phyloP scores from a whole-genome alignment of 2,329 filamentous ascomycete species.

The Ophiostoma ulmi region DNA sequence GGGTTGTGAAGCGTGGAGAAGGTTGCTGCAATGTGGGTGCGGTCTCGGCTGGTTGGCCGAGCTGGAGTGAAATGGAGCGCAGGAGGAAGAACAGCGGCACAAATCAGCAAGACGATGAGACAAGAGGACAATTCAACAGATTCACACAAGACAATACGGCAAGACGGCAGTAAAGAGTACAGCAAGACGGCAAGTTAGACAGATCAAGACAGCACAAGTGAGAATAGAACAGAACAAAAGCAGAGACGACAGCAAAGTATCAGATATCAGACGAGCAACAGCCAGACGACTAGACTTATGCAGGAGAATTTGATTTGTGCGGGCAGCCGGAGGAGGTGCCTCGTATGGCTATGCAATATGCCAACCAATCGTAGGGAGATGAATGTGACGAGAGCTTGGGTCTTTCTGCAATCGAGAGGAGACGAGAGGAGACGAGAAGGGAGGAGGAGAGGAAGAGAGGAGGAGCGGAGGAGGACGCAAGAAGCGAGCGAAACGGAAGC shows the following conservation, averaged over 20 bases:
- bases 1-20: slow-evolving; percentile 3
- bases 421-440: background rate
- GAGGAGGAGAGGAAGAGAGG: background rate
- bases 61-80: background rate
- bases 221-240: background rate
- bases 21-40: background rate
- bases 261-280: background rate
- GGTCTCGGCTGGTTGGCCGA: slow-evolving; percentile 6
- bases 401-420: background rate
- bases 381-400: slow-evolving; percentile 2
- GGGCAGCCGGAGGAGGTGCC: slow-evolving; percentile 3
- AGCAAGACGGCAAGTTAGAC: background rate
- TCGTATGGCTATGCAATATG: background rate
- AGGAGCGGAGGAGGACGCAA: background rate
- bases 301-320: slow-evolving; percentile 5
- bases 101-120: slow-evolving; percentile 1
- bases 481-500: background rate
- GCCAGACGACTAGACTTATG: background rate
- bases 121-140: background rate
- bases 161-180: background rate
- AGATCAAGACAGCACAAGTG: background rate
- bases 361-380: background rate
- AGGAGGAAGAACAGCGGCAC: background rate
- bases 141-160: background rate
- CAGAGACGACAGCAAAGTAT: background rate